Evolutionary conservation across 140 eudicot genomes (phyloP).

Genomic region (Stevia rebaudiana): DNA sequence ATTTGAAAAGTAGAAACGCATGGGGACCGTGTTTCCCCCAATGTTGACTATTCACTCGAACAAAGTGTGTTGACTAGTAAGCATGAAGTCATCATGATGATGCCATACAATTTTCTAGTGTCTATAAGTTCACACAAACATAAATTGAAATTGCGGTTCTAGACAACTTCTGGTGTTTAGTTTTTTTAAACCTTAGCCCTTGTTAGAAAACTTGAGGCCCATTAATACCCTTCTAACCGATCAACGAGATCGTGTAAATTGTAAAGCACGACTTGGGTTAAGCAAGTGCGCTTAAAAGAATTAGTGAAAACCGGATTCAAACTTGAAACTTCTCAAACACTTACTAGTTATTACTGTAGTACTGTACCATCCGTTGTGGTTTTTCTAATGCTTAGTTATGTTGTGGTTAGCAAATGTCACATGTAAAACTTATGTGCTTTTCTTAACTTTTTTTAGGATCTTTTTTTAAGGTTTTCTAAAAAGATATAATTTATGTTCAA

Average conservation of each 20-base stretch:
- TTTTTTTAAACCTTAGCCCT: too few species aligned
- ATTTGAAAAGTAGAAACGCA: slow-evolving; percentile 18
- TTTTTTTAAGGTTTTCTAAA: neutral
- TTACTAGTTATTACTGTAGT: too few species aligned
- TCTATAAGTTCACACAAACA: neutral
- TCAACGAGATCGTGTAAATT: too few species aligned
- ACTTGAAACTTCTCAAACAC: too few species aligned
- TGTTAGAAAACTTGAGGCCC: too few species aligned
- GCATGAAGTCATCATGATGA: slow-evolving; percentile 34
- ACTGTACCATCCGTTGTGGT: too few species aligned
- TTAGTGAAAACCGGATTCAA: too few species aligned
- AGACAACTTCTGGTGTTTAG: neutral
- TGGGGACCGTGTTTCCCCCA: slow-evolving; percentile 13
- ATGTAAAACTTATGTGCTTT: neutral
- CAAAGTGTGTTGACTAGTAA: slow-evolving; percentile 14
- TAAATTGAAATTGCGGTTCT: neutral
- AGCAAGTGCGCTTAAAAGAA: too few species aligned
- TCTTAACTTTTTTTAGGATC: neutral
- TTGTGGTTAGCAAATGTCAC: too few species aligned
- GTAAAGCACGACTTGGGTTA: too few species aligned
- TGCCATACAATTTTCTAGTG: slow-evolving; percentile 17
- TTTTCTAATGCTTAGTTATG: too few species aligned
- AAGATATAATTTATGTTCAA: neutral
- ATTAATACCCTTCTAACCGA: neutral
- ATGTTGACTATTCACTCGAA: slow-evolving; percentile 23